Conservation (phyloP, 805 yeast species). For the Saccharomycopsis javanensis region DNA sequence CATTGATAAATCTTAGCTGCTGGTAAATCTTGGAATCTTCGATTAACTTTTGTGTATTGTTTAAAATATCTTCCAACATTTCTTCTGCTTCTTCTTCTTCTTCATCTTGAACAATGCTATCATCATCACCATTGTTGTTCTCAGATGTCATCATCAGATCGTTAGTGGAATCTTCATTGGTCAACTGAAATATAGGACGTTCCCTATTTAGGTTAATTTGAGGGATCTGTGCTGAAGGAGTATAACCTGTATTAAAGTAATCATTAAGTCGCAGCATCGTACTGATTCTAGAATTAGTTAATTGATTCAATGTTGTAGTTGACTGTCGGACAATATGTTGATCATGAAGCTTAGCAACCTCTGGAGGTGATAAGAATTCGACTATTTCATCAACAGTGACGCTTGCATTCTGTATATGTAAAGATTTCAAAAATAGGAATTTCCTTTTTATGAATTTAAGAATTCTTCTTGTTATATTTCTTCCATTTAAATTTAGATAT, state of each 20-base stretch:
- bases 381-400: conserved; percentile 46
- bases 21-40: conserved; percentile 8
- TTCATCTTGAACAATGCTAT: not conserved
- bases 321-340: not conserved
- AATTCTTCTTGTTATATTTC: conserved; percentile 4
- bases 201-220: not conserved
- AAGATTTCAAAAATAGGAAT: conserved; percentile 23
- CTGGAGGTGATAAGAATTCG: conserved; percentile 40
- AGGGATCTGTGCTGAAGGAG: not conserved
- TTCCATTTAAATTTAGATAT: conserved; percentile 15
- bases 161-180: not conserved
- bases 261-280: conserved; percentile 7
- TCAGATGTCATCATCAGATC: not conserved
- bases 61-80: not conserved
- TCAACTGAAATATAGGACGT: not conserved
- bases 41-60: not conserved
- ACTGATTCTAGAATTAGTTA: not conserved
- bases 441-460: conserved; percentile 11
- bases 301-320: not conserved
- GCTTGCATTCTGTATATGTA: conserved; percentile 27
- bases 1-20: conserved; percentile 34
- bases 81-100: not conserved
- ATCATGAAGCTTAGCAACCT: conserved; percentile 23
- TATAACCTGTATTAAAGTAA: conserved; percentile 7
- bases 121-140: not conserved